These are phyloP conservation scores for Volvariella surrecta DNA, from an alignment of 1,284 basidiomycete genomes.

Conservation along the genomic window DNA sequence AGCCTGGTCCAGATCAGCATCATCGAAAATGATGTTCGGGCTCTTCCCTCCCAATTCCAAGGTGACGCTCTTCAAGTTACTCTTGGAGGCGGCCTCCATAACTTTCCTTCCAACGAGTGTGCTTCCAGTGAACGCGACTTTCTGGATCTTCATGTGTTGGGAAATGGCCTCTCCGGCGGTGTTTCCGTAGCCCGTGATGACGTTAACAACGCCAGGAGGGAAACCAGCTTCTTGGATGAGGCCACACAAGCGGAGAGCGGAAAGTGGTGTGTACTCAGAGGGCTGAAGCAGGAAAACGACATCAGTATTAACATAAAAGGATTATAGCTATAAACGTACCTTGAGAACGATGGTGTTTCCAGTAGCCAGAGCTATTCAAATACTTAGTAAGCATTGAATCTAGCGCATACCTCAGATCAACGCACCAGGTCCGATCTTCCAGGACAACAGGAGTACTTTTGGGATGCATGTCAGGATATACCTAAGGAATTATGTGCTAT, in stretches of 20 bases:
- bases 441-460: conserved; percentile 68
- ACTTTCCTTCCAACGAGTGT: conserved; percentile 82
- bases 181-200: conserved; percentile 73
- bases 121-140: conserved; percentile 70
- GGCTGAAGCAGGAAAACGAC: conserved; percentile 28
- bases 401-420: neutral
- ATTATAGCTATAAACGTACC: conserved; percentile 13
- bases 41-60: conserved; percentile 93
- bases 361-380: conserved; percentile 56
- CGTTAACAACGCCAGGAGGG: conserved; percentile 64
- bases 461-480: no score
- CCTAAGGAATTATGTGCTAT: conserved; percentile 13
- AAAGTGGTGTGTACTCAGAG: conserved; percentile 86
- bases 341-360: conserved; percentile 84
- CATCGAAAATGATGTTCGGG: conserved; percentile 71
- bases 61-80: conserved; percentile 84
- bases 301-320: neutral
- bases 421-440: conserved; percentile 68
- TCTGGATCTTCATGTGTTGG: conserved; percentile 62
- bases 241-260: conserved; percentile 51
- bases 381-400: neutral
- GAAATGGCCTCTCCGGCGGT: conserved; percentile 49
- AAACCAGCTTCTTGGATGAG: conserved; percentile 53
- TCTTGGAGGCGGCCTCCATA: conserved; percentile 76
- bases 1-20: conserved; percentile 71